Evolutionary conservation across 257 asterid species (phyloP).

Genomic region (Prunella vulgaris): DNA sequence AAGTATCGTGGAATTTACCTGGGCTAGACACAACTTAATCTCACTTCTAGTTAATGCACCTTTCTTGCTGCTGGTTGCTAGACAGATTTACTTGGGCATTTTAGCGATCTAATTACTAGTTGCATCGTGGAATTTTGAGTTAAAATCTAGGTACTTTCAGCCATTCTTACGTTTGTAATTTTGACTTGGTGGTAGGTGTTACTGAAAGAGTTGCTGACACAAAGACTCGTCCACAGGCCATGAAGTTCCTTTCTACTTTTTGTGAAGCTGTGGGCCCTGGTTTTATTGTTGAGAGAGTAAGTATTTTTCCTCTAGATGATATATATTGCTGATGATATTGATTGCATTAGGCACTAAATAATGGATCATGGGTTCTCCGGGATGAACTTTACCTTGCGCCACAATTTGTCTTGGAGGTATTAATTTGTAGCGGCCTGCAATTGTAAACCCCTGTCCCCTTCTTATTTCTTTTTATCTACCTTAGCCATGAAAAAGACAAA

Average conservation of each 20-base stretch:
- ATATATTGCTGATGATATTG: background rate
- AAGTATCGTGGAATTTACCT: too few relatives aligned
- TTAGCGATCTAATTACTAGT: constrained; percentile 3
- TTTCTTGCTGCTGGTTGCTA: constrained; percentile 4
- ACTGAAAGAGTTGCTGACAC: constrained; percentile 98
- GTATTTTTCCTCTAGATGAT: constrained; percentile 18
- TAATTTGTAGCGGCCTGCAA: too few relatives aligned
- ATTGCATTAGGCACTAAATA: too few relatives aligned
- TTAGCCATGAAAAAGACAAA: too few relatives aligned
- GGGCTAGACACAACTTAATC: too few relatives aligned
- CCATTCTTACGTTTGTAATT: constrained; percentile 13
- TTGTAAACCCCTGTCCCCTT: too few relatives aligned
- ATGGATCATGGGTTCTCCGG: too few relatives aligned
- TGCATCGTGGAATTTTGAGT: constrained; percentile 1
- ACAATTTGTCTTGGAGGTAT: too few relatives aligned
- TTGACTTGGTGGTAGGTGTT: constrained; percentile 51
- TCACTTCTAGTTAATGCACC: constrained; percentile 3
- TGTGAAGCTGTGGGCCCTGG: constrained; percentile 99
- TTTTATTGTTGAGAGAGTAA: constrained; percentile 89
- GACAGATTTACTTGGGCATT: background rate
- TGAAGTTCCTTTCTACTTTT: constrained; percentile 88
- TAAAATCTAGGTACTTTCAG: constrained; percentile 11
- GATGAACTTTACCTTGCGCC: too few relatives aligned
- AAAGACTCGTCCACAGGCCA: constrained; percentile 89
- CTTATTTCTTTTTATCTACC: too few relatives aligned